Base-by-base conservation (phyloP, 495 filamentous ascomycete genomes). In the Aspergillus heteromorphus region DNA sequence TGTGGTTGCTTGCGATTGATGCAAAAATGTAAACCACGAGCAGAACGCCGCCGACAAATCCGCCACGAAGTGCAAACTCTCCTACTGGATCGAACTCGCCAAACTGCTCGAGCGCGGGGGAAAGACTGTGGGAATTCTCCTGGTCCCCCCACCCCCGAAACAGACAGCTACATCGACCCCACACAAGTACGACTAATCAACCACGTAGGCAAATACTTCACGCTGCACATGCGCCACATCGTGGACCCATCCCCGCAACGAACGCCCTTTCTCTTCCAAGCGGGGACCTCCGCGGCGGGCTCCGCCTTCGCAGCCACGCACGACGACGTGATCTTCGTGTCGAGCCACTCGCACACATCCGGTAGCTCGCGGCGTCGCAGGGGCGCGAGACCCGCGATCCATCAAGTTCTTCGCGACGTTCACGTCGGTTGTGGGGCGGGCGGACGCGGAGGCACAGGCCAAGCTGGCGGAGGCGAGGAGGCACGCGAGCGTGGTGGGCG, bases 271-370 rank as follows among this genome's bases (percentile, higher is more conserved):
- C 71, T 86, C 9, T 82, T 86, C 68, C 83, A 86, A 63, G 83
- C 82, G 2, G 83, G 84, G 13, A 82, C 79, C 7, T 85, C 81
- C 0, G 50, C 71, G 0, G 82, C 83, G 0, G 83, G 83, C 2
- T 76, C 74, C 1, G 70, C 63, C 0, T 87, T 87, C 55, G 83
- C 80, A 0, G 76, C 81, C 0, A 78, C 70, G 10, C 83, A 86
- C 55, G 84, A 82, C 1, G 83, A 87, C 60, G 82, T 75, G 1
- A 82, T 86, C 50, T 87, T 87, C 64, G 81, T 85, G 1, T 80
- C 79, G 0, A 74, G 73, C 0, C 79, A 82, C 51, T 79, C 78
- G 0, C 75, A 81, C 0, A 73, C n/a, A 83, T 86, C 54, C 73
- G 83, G 23, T 65, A 72, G 34, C 61, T 79, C 19, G 81, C 81